Percentiles rank a stretch among this genome's conserved stretches.
phyloP scores from a whole-genome alignment of 345 rosid genomes.

The Dipteronia dyeriana region DNA sequence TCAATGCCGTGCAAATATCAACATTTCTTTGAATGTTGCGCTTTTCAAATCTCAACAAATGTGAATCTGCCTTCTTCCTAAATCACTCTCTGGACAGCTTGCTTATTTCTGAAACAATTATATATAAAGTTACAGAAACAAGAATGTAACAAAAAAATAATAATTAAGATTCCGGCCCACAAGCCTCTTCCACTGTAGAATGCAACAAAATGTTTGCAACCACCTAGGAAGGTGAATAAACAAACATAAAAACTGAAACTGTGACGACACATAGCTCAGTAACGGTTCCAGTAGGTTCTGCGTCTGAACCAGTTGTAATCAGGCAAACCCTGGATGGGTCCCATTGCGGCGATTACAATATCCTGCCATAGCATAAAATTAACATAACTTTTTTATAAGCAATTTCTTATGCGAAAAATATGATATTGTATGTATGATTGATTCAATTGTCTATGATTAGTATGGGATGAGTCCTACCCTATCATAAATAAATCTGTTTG shows the following conservation, averaged over 20 bases:
- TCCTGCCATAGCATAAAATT: slow-evolving; percentile 50
- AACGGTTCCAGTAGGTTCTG: slow-evolving; percentile 95
- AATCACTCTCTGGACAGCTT: slow-evolving; percentile 23
- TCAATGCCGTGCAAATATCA: background rate
- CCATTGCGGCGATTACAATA: slow-evolving; percentile 91
- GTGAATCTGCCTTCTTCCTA: background rate
- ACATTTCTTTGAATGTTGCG: background rate
- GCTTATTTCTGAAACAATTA: slow-evolving; percentile 34
- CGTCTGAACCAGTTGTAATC: slow-evolving; percentile 99
- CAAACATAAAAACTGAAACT: background rate
- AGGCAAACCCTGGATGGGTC: slow-evolving; percentile 84
- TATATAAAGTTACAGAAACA: slow-evolving; percentile 23
- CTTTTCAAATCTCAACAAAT: background rate
- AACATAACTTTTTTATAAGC: background rate
- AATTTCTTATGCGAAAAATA: background rate
- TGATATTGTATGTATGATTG: background rate
- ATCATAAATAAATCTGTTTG: slow-evolving; percentile 83
- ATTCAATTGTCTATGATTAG: background rate
- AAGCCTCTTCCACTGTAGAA: slow-evolving; percentile 24
- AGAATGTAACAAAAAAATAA: slow-evolving; percentile 11
- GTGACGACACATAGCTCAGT: slow-evolving; percentile 36
- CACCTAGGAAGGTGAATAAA: background rate
- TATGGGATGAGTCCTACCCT: slow-evolving; percentile 48
- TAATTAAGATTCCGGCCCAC: slow-evolving; percentile 21
- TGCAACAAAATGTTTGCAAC: slow-evolving; percentile 22